These are phyloP conservation scores for Fusarium sarcochroum DNA, from an alignment of 2,329 filamentous ascomycete genomes.

Conservation along the genomic window DNA sequence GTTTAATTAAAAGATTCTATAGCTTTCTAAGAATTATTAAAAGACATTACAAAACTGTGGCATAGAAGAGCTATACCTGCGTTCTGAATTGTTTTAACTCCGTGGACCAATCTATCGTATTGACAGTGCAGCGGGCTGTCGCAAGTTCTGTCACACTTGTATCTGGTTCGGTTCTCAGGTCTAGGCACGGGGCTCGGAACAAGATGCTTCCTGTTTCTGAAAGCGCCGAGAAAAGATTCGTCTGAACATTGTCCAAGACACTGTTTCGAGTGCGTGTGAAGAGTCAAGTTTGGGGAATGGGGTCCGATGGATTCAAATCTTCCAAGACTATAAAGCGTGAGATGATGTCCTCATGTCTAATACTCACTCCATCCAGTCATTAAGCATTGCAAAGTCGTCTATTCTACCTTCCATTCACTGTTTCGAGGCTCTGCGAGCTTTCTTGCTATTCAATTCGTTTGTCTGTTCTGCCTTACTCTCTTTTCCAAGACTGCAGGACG, in stretches of 20 bases:
- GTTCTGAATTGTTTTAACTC: no score
- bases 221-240: not conserved
- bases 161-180: no score
- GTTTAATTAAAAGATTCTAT: no score
- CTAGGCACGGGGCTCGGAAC: not conserved
- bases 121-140: no score
- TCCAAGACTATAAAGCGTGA: no score
- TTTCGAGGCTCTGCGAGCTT: conserved; percentile 9
- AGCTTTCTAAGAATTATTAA: no score
- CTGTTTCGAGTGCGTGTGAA: not conserved
- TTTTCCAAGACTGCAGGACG: conserved; percentile 7
- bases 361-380: no score
- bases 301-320: not conserved
- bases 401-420: not conserved
- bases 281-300: not conserved
- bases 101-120: no score
- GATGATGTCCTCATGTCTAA: not conserved
- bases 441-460: not conserved
- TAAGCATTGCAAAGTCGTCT: not conserved
- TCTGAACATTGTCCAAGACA: not conserved
- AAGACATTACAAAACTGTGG: no score
- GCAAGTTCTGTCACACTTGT: no score
- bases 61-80: no score
- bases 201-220: conserved; percentile 9
- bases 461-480: not conserved